phyloP scores from a whole-genome alignment of 108 stramenopile species.

The Phaeodactylum tricornutum region DNA sequence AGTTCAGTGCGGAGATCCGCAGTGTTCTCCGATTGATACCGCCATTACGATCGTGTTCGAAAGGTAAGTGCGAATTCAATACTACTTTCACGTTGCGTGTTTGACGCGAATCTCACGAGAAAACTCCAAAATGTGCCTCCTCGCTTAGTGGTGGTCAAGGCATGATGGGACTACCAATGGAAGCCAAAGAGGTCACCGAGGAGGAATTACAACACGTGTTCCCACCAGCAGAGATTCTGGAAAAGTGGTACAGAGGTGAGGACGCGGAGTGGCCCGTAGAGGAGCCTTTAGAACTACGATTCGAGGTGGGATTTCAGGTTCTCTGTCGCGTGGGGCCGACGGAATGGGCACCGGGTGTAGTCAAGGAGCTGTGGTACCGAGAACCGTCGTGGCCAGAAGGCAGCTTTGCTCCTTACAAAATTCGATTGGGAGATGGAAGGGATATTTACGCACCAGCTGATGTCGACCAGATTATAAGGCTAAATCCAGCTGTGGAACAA shows the following conservation, averaged over 20 bases:
- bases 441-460: conserved; percentile 88
- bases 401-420: conserved; percentile 87
- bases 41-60: conserved; percentile 65
- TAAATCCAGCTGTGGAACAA: conserved; percentile 4
- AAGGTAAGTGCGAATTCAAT: conserved; percentile 19
- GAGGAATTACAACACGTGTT: conserved; percentile 49
- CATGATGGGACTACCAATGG: conserved; percentile 64
- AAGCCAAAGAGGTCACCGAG: conserved; percentile 61
- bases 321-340: conserved; percentile 81
- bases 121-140: background rate
- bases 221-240: conserved; percentile 53
- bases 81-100: background rate
- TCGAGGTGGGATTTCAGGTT: conserved; percentile 62
- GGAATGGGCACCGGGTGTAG: conserved; percentile 76
- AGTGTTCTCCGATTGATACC: conserved; percentile 79
- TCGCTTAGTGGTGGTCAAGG: conserved; percentile 56
- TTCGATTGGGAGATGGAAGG: conserved; percentile 80
- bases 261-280: conserved; percentile 64
- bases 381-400: conserved; percentile 79
- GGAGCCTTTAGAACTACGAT: conserved; percentile 44
- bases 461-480: conserved; percentile 65
- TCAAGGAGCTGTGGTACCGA: conserved; percentile 75
- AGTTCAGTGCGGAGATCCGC: conserved; percentile 79
- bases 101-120: background rate
- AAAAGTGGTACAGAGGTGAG: conserved; percentile 64